Percentiles rank a stretch among this genome's conserved stretches.
phyloP scores from a whole-genome alignment of 108 stramenopile genomes.

The Epipyxis sp. region DNA sequence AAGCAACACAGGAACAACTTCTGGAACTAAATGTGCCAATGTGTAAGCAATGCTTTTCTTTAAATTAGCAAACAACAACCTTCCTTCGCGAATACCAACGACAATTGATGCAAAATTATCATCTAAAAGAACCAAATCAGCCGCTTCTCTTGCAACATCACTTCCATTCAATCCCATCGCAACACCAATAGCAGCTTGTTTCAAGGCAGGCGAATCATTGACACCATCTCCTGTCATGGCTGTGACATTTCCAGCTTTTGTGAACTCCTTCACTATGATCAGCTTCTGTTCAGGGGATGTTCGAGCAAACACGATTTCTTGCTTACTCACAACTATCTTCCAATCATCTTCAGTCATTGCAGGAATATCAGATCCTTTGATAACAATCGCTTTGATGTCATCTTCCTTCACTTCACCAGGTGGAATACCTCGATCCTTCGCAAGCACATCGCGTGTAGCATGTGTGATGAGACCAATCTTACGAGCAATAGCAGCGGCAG shows the following conservation, averaged over 20 bases:
- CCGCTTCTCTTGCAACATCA: constrained; percentile 91
- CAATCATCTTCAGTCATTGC: constrained; percentile 12
- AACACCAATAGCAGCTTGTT: constrained; percentile 95
- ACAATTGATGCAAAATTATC: constrained; percentile 97
- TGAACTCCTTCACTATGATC: constrained; percentile 85
- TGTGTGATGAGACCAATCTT: constrained; percentile 62
- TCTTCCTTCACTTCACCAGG: neutral
- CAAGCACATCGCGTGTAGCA: neutral
- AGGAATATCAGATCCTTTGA: constrained; percentile 1
- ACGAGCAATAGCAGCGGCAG: constrained; percentile 84
- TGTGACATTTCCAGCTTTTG: constrained; percentile 77
- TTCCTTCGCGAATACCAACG: constrained; percentile 66
- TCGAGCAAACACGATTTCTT: constrained; percentile 64
- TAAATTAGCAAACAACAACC: constrained; percentile 70
- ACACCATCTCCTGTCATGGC: constrained; percentile 99
- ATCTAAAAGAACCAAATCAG: constrained; percentile 93
- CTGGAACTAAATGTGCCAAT: constrained; percentile 61
- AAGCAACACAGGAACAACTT: constrained; percentile 52
- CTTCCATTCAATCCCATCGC: constrained; percentile 99
- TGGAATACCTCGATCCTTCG: neutral
- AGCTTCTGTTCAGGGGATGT: constrained; percentile 65
- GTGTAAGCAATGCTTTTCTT: constrained; percentile 68
- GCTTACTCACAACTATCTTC: neutral
- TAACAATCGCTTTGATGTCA: constrained; percentile 8
- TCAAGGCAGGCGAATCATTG: constrained; percentile 96